Percentiles rank a stretch among this genome's conserved stretches.
Conservation (phyloP, 1,284 basidiomycete species). For the Taiwanofungus camphoratus region DNA sequence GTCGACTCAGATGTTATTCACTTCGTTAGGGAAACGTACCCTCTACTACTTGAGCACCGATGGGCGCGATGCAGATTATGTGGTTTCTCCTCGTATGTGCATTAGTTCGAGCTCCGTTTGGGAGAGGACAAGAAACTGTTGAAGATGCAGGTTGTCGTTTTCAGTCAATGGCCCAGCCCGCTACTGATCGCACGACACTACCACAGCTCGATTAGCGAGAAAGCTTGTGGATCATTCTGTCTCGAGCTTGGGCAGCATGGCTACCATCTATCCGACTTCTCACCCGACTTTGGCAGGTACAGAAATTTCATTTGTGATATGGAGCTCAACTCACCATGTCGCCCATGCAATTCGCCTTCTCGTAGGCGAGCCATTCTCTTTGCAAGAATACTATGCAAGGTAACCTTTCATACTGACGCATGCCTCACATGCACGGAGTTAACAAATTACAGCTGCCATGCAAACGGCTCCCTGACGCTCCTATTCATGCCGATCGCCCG, state of each 20-base stretch:
- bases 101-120: no score
- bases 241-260: constrained; percentile 41
- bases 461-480: constrained; percentile 55
- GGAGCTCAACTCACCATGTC: not conserved
- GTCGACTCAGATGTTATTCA: no score
- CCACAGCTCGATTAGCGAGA: constrained; percentile 37
- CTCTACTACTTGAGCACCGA: no score
- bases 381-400: constrained; percentile 57
- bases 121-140: constrained; percentile 21
- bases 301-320: constrained; percentile 4
- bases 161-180: not conserved
- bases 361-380: constrained; percentile 49
- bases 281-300: constrained; percentile 37
- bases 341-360: constrained; percentile 1
- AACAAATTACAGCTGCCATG: constrained; percentile 39
- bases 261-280: constrained; percentile 40
- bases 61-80: no score
- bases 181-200: not conserved
- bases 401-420: constrained; percentile 13
- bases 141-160: constrained; percentile 24
- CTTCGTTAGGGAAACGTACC: no score
- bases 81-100: no score
- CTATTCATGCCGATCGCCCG: constrained; percentile 60
- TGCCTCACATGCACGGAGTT: not conserved
- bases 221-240: constrained; percentile 34